A percentile compares a stretch with the other conserved stretches of the same genome.
Evolutionary conservation across 176 grass and related monocot genomes (phyloP).

Genomic region (Calamus simplicifolius): DNA sequence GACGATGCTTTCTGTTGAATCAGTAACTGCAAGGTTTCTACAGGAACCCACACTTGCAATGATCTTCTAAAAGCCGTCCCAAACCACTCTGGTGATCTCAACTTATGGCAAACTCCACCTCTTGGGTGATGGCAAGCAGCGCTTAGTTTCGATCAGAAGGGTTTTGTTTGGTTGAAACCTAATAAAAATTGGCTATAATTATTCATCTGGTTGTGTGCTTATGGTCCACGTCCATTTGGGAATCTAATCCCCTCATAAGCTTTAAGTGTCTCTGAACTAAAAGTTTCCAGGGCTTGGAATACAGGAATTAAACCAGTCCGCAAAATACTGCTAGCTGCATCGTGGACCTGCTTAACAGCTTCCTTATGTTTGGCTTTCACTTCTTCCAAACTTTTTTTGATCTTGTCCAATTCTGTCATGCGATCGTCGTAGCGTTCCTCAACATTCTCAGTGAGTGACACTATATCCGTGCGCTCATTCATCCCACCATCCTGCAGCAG

Average conservation of each 20-base stretch:
- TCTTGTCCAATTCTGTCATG: slow-evolving; percentile 21
- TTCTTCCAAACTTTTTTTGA: slow-evolving; percentile 44
- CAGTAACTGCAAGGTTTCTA: too few relatives aligned
- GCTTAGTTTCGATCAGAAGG: too few relatives aligned
- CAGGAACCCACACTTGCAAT: too few relatives aligned
- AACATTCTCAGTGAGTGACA: slow-evolving; percentile 14
- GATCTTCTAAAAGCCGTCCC: too few relatives aligned
- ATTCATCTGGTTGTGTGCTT: background rate
- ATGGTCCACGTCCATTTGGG: background rate
- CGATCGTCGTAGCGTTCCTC: slow-evolving; percentile 15
- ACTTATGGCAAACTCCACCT: too few relatives aligned
- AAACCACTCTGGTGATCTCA: too few relatives aligned
- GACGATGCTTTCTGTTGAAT: too few relatives aligned
- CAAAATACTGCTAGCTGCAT: slow-evolving; percentile 35
- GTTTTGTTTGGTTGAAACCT: too few relatives aligned
- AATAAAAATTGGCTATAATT: too few relatives aligned
- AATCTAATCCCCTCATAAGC: slow-evolving; percentile 44
- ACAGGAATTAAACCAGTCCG: slow-evolving; percentile 45
- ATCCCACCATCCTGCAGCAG: slow-evolving; percentile 20
- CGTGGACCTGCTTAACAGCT: slow-evolving; percentile 28
- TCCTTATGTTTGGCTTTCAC: slow-evolving; percentile 44
- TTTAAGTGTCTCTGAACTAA: slow-evolving; percentile 36
- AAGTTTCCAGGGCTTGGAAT: slow-evolving; percentile 44
- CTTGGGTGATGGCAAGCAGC: too few relatives aligned
- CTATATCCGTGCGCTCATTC: slow-evolving; percentile 19